Conservation (phyloP, 352 stramenopile genomes). For the Globisporangium cystogenes region DNA sequence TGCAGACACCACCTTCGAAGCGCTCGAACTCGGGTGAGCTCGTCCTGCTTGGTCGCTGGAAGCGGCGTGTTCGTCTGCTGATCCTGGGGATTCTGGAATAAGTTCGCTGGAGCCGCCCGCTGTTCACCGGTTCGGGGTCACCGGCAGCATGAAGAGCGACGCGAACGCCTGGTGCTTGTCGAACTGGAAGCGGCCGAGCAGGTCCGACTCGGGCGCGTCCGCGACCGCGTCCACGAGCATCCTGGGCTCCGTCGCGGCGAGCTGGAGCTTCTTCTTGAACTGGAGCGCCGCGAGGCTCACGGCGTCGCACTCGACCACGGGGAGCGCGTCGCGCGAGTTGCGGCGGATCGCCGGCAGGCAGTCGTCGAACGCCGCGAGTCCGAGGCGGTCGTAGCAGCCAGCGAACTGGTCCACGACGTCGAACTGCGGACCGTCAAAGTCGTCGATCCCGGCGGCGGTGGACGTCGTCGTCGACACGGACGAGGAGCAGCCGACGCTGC, state of each 20-base stretch:
- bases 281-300: slow-evolving; percentile 8
- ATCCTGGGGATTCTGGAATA: background rate
- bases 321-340: slow-evolving; percentile 9
- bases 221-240: slow-evolving; percentile 1
- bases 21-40: too few species aligned
- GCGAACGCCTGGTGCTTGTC: slow-evolving; percentile 10
- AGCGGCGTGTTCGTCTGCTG: background rate
- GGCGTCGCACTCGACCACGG: slow-evolving; percentile 9
- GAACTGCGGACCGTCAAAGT: background rate
- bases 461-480: background rate
- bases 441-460: background rate
- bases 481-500: background rate
- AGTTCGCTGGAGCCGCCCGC: background rate
- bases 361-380: slow-evolving; percentile 4
- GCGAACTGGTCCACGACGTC: slow-evolving; percentile 7
- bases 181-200: slow-evolving; percentile 8
- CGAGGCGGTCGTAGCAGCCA: slow-evolving; percentile 5
- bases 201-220: slow-evolving; percentile 5
- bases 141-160: slow-evolving; percentile 10
- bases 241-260: background rate
- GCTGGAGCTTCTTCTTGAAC: slow-evolving; percentile 17
- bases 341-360: slow-evolving; percentile 13
- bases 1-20: too few species aligned
- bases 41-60: too few species aligned
- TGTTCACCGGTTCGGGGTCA: slow-evolving; percentile 15